A percentile compares a stretch with the other conserved stretches of the same genome.
phyloP scores from a whole-genome alignment of 805 yeast genomes.

The Saccharomycodes ludwigii region DNA sequence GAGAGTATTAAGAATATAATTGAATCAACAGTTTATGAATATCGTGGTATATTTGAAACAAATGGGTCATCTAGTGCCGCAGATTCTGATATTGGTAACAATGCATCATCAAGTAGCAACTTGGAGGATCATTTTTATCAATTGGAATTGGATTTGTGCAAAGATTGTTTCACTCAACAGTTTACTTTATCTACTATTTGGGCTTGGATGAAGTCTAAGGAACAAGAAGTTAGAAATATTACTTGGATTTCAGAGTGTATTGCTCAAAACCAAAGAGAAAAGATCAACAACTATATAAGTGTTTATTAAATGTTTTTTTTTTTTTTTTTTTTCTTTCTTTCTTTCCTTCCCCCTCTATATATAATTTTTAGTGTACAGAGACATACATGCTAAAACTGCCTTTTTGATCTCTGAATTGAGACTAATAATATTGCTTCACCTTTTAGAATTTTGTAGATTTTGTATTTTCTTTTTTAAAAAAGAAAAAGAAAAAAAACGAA shows the following conservation, averaged over 20 bases:
- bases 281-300: conserved; percentile 81
- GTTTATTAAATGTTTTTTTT: conserved; percentile 43
- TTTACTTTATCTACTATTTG: conserved; percentile 82
- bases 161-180: conserved; percentile 91
- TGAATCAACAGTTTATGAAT: conserved; percentile 47
- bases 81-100: too few relatives aligned
- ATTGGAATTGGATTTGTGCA: conserved; percentile 84
- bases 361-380: too few relatives aligned
- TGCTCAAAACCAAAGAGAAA: conserved; percentile 94
- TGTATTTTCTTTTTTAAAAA: too few relatives aligned
- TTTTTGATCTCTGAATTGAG: too few relatives aligned
- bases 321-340: too few relatives aligned
- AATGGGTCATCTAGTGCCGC: conserved; percentile 15
- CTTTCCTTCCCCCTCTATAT: too few relatives aligned
- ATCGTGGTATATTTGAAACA: conserved; percentile 40
- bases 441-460: too few relatives aligned
- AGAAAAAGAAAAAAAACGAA: too few relatives aligned
- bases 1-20: conserved; percentile 67
- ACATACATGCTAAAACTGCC: too few relatives aligned
- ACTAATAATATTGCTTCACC: too few relatives aligned
- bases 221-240: conserved; percentile 92
- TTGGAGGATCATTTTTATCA: conserved; percentile 92
- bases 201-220: conserved; percentile 94
- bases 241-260: conserved; percentile 99
- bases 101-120: conserved; percentile 33